Conservation (phyloP, 352 stramenopile genomes). For the Globisporangium irregulare region DNA sequence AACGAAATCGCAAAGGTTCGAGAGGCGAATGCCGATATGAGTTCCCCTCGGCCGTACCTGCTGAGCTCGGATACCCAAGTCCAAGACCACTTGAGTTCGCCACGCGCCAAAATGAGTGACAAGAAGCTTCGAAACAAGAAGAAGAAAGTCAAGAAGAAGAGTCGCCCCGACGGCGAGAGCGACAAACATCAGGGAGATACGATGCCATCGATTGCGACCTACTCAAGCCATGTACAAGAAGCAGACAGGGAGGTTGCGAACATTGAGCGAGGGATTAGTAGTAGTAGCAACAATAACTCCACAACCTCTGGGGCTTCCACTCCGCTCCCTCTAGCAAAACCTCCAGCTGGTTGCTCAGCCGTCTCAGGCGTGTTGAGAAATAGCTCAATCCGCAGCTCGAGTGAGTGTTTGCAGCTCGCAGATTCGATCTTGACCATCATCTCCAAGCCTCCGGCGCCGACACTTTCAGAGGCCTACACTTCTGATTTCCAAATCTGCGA, state of each 20-base stretch:
- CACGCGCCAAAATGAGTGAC: conserved; percentile 29
- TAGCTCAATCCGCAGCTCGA: neutral
- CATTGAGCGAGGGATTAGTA: conserved; percentile 2
- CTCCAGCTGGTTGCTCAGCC: neutral
- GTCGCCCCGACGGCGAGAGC: neutral
- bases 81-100: conserved; percentile 3
- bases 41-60: neutral
- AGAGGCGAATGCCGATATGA: neutral
- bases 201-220: conserved; percentile 7
- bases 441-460: conserved; percentile 24
- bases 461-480: conserved; percentile 20
- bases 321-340: neutral
- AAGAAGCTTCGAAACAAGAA: conserved; percentile 38
- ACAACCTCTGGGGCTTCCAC: neutral
- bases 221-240: neutral
- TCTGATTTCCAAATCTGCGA: conserved; percentile 9
- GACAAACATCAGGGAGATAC: conserved; percentile 1
- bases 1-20: neutral
- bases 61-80: neutral
- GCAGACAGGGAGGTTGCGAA: conserved; percentile 3
- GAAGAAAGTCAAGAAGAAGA: conserved; percentile 11
- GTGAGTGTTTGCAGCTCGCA: conserved; percentile 4
- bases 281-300: conserved; percentile 5
- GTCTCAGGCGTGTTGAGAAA: neutral
- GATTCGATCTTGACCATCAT: conserved; percentile 11